Evolutionary conservation across 2,329 filamentous ascomycete species (phyloP), one percentile per base, ranked within the genome.

Genomic region (Curvularia sp.): DNA sequence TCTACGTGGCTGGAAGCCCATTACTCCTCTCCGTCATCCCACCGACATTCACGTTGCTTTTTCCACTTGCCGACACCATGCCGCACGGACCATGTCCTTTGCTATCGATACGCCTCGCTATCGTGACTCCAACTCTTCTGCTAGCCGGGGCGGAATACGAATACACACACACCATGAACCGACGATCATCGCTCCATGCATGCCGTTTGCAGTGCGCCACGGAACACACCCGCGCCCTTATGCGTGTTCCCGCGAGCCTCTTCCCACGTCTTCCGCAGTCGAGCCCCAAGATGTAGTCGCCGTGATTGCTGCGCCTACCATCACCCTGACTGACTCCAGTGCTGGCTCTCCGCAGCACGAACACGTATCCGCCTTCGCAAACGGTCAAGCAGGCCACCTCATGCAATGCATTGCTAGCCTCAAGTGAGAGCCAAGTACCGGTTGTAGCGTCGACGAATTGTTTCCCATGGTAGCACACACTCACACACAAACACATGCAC

Each of bases 311-410:
- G 43, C 39, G 39, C 10, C 10, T 18, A 13, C 12, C 32, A 39
- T 43, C 7, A 45, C 30, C n/a, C n/a, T 36, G 27, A 36, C 34
- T 30, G 30, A 39, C 42, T 28, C 28, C 42, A 28, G 30, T 52
- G 36, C 41, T 54, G 54, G 50, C 53, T 41, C 18, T 53, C 32
- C 49, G 53, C 55, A 59, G 32, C 45, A 53, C 48, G 51, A 54
- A 62, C 61, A 66, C 59, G 65, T 64, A 60, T 50, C 49, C 49
- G 43, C 38, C 28, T 30, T 43, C 21, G 39, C 51, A 49, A 58
- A 55, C 49, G 47, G 53, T 41, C 32, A 52, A 38, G 32, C 43
- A 39, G 28, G 15, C 28, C 25, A 27, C 25, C 21, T 27, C 21
- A 55, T 55, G 55, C 49, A 57, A 49, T 55, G 48, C 61, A 53